These are phyloP conservation scores for Nyssa sinensis DNA, from an alignment of 148 eudicot species.

Conservation along the genomic window DNA sequence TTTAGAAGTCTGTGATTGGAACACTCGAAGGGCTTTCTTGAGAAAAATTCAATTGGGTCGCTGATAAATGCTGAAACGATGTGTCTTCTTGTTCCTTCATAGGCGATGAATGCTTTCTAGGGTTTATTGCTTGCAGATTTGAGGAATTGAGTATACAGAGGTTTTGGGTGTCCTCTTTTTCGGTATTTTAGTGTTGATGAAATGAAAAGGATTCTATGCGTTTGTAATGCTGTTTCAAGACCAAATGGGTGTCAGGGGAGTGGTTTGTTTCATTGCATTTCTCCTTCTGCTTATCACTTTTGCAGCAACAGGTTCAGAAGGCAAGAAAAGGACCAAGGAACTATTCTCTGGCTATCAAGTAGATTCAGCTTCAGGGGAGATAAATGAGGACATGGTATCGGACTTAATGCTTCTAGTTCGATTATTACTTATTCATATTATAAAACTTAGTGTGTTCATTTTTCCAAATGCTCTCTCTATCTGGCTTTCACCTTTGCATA, in stretches of 20 bases:
- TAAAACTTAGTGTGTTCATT: slow-evolving; percentile 2
- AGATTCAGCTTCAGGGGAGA: slow-evolving; percentile 35
- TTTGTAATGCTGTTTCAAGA: slow-evolving; percentile 39
- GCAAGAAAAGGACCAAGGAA: slow-evolving; percentile 31
- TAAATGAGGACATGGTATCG: slow-evolving; percentile 59
- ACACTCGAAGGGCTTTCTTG: slow-evolving; percentile 6
- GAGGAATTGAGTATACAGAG: too few relatives aligned
- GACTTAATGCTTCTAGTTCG: not conserved
- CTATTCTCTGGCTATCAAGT: slow-evolving; percentile 34
- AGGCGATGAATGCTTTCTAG: too few relatives aligned
- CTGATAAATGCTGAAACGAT: not conserved
- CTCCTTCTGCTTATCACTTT: slow-evolving; percentile 35
- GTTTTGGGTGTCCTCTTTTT: slow-evolving; percentile 22
- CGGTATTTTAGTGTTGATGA: slow-evolving; percentile 13
- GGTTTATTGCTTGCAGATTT: too few relatives aligned
- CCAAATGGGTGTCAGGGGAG: slow-evolving; percentile 43
- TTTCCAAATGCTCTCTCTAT: not conserved
- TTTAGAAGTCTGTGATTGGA: slow-evolving; percentile 17
- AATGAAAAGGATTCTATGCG: too few relatives aligned
- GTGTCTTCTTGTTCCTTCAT: not conserved
- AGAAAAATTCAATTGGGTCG: slow-evolving; percentile 20
- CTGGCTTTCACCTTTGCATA: too few relatives aligned
- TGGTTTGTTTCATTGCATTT: slow-evolving; percentile 39
- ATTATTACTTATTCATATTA: too few relatives aligned
- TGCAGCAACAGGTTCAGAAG: slow-evolving; percentile 38